A percentile compares a stretch with the other conserved stretches of the same genome.
phyloP scores from a whole-genome alignment of 106 monocot species.

The Platanthera zijinensis region DNA sequence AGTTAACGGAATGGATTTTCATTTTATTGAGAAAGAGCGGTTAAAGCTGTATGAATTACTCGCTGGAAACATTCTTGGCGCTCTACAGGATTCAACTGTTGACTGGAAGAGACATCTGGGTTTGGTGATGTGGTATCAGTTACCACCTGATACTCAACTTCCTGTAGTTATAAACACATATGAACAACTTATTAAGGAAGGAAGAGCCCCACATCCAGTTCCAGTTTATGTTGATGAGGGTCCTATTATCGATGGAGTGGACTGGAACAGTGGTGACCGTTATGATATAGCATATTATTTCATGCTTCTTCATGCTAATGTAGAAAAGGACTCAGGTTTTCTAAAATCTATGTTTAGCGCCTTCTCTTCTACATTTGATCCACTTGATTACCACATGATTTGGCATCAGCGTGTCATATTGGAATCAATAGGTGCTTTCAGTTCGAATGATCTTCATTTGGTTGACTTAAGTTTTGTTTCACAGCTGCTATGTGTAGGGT shows the following conservation, averaged over 20 bases:
- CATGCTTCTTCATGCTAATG: conserved; percentile 92
- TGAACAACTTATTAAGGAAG: conserved; percentile 72
- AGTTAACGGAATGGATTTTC: conserved; percentile 83
- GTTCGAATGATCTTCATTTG: conserved; percentile 67
- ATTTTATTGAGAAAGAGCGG: conserved; percentile 70
- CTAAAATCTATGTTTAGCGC: conserved; percentile 92
- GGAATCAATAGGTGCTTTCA: conserved; percentile 69
- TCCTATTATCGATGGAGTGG: conserved; percentile 43
- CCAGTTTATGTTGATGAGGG: conserved; percentile 93
- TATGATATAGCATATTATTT: conserved; percentile 94
- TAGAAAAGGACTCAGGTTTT: conserved; percentile 32
- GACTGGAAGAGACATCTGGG: conserved; percentile 96
- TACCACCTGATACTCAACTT: conserved; percentile 73
- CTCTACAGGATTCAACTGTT: conserved; percentile 45
- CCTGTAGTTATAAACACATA: conserved; percentile 59
- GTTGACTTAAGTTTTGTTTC: conserved; percentile 85
- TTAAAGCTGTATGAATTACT: conserved; percentile 79
- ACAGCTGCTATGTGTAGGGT: conserved; percentile 78
- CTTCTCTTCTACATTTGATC: conserved; percentile 78
- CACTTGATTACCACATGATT: conserved; percentile 97
- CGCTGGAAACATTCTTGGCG: conserved; percentile 73
- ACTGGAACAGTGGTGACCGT: conserved; percentile 54
- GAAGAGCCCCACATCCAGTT: conserved; percentile 80
- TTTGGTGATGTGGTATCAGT: conserved; percentile 83
- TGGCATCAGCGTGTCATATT: conserved; percentile 84